Conservation (phyloP, 2,329 filamentous ascomycete species). For the Trichoderma sp. region DNA sequence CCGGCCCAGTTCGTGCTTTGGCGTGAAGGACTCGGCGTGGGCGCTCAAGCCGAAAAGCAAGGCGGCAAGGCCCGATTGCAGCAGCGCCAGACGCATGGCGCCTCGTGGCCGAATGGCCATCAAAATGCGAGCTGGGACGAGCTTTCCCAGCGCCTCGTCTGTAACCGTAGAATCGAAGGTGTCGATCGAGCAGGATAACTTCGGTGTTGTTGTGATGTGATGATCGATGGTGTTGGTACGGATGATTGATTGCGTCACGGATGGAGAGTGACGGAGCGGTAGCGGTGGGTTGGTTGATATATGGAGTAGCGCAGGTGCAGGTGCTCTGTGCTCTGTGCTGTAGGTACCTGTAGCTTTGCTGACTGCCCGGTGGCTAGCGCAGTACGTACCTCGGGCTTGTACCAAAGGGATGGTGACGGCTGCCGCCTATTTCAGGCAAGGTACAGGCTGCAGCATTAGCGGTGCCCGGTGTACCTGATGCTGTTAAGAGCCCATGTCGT, state of each 20-base stretch:
- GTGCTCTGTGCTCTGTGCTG: background rate
- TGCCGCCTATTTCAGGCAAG: slow-evolving; percentile 9
- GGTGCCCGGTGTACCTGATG: background rate
- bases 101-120: slow-evolving; percentile 5
- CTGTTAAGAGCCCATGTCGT: background rate
- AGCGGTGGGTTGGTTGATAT: background rate
- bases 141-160: background rate
- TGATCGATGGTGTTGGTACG: background rate
- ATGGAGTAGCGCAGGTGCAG: background rate
- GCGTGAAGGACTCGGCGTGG: slow-evolving; percentile 39
- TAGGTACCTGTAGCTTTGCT: background rate
- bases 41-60: slow-evolving; percentile 30
- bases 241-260: slow-evolving; percentile 17
- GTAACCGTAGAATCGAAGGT: background rate
- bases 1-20: slow-evolving; percentile 78
- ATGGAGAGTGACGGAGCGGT: slow-evolving; percentile 5
- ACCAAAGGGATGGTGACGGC: background rate
- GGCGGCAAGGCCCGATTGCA: slow-evolving; percentile 32
- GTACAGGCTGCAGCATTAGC: background rate
- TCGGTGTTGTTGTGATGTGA: background rate
- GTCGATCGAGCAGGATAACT: background rate
- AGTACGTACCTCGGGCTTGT: background rate
- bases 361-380: background rate
- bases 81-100: slow-evolving; percentile 21
- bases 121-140: background rate